A percentile compares a stretch with the other conserved stretches of the same genome.
phyloP scores from a whole-genome alignment of 352 stramenopile species.

The Phytophthora foliorum region DNA sequence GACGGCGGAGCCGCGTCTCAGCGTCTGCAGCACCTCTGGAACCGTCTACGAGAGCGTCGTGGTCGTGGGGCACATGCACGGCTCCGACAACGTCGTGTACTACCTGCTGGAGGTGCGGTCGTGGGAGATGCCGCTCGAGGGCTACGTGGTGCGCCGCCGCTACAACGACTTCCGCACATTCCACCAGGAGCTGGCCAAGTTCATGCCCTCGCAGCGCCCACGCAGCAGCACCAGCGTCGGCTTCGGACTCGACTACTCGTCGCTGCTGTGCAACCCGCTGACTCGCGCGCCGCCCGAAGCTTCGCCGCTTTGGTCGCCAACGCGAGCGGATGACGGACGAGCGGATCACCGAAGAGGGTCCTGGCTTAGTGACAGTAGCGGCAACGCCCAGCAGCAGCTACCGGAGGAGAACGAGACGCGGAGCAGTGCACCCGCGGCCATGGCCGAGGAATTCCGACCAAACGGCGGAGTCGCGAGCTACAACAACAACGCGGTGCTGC shows the following conservation, averaged over 20 bases:
- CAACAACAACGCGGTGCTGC: conserved; percentile 52
- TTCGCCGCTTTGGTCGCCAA: conserved; percentile 65
- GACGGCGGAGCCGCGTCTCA: conserved; percentile 51
- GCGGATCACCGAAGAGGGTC: conserved; percentile 33
- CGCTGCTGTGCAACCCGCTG: conserved; percentile 67
- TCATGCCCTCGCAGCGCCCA: conserved; percentile 57
- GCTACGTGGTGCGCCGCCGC: conserved; percentile 78
- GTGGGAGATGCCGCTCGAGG: conserved; percentile 77
- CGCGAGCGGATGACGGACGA: conserved; percentile 39
- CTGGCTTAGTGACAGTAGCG: conserved; percentile 41
- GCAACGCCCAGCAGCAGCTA: conserved; percentile 23
- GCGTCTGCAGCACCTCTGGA: conserved; percentile 72
- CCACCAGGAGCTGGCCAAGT: conserved; percentile 57
- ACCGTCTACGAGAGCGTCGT: conserved; percentile 79
- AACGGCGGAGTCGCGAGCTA: conserved; percentile 44
- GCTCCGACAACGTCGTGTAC: conserved; percentile 77
- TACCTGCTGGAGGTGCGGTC: conserved; percentile 82
- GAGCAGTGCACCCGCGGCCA: conserved; percentile 29
- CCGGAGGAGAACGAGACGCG: conserved; percentile 37
- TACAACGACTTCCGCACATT: conserved; percentile 84
- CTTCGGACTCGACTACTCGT: conserved; percentile 52
- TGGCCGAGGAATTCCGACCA: conserved; percentile 21
- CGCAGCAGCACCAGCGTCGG: conserved; percentile 30
- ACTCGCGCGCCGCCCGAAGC: conserved; percentile 36
- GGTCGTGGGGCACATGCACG: conserved; percentile 71